phyloP scores from a whole-genome alignment of 2,329 filamentous ascomycete genomes.

The Apiospora sp. region DNA sequence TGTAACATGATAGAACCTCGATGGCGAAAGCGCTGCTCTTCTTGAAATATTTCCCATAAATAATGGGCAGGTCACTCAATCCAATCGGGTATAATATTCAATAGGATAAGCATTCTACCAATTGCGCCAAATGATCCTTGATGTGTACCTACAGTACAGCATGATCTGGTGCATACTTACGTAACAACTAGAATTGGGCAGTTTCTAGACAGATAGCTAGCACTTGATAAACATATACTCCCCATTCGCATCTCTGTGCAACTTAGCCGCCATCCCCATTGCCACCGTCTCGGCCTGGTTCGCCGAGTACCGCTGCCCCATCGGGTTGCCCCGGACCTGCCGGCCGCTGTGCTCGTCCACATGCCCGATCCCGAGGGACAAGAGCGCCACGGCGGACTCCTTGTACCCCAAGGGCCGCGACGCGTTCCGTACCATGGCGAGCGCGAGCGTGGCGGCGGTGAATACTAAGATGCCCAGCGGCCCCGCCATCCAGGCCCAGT shows the following conservation, averaged over 20 bases:
- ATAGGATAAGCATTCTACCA: not conserved
- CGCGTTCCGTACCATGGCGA: slow-evolving; percentile 7
- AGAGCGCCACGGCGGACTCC: slow-evolving; percentile 16
- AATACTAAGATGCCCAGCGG: slow-evolving; percentile 34
- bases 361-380: slow-evolving; percentile 10
- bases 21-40: too few species aligned
- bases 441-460: slow-evolving; percentile 35
- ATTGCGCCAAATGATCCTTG: too few species aligned
- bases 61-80: too few species aligned
- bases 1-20: too few species aligned
- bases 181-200: too few species aligned
- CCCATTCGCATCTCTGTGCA: not conserved
- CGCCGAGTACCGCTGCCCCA: not conserved
- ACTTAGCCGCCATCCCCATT: not conserved
- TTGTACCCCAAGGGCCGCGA: slow-evolving; percentile 10
- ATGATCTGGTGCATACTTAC: too few species aligned
- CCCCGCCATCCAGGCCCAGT: slow-evolving; percentile 43
- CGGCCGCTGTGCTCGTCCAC: not conserved
- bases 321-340: not conserved
- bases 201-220: not conserved
- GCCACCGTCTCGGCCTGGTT: slow-evolving; percentile 7
- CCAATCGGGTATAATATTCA: too few species aligned
- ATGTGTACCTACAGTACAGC: too few species aligned
- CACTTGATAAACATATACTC: slow-evolving; percentile 18
- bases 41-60: too few species aligned